Evolutionary conservation across 2,329 filamentous ascomycete species (phyloP).

Genomic region (Fusarium robinianum): DNA sequence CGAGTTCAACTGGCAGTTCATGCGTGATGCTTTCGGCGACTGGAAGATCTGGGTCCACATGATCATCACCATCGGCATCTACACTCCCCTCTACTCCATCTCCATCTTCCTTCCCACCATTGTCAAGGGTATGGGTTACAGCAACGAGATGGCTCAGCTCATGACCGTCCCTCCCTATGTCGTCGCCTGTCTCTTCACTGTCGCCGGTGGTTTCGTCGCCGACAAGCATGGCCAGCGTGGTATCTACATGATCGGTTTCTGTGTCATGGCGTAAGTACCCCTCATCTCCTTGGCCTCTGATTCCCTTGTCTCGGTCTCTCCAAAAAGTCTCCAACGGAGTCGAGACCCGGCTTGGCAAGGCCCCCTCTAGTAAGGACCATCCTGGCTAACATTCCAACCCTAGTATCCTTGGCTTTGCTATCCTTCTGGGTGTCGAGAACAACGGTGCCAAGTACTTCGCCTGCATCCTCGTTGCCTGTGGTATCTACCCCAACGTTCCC

Average conservation of each 20-base stretch:
- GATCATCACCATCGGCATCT: conserved; percentile 64
- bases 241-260: conserved; percentile 46
- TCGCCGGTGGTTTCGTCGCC: conserved; percentile 50
- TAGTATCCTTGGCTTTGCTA: conserved; percentile 42
- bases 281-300: background rate
- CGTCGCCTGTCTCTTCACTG: conserved; percentile 44
- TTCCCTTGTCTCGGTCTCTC: background rate
- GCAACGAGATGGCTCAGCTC: conserved; percentile 44
- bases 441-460: conserved; percentile 53
- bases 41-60: conserved; percentile 62
- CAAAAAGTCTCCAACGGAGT: conserved; percentile 11
- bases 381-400: conserved; percentile 17
- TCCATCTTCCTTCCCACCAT: conserved; percentile 46
- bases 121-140: conserved; percentile 44
- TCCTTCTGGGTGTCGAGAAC: conserved; percentile 40
- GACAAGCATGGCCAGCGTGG: conserved; percentile 44
- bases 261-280: conserved; percentile 40
- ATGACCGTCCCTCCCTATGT: conserved; percentile 47
- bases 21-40: conserved; percentile 61
- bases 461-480: conserved; percentile 48
- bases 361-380: background rate
- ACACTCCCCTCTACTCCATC: conserved; percentile 46
- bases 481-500: conserved; percentile 58
- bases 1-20: conserved; percentile 60
- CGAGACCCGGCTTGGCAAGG: conserved; percentile 16